Conservation (phyloP, 768 basidiomycete species). For the Podaxis rugospora region DNA sequence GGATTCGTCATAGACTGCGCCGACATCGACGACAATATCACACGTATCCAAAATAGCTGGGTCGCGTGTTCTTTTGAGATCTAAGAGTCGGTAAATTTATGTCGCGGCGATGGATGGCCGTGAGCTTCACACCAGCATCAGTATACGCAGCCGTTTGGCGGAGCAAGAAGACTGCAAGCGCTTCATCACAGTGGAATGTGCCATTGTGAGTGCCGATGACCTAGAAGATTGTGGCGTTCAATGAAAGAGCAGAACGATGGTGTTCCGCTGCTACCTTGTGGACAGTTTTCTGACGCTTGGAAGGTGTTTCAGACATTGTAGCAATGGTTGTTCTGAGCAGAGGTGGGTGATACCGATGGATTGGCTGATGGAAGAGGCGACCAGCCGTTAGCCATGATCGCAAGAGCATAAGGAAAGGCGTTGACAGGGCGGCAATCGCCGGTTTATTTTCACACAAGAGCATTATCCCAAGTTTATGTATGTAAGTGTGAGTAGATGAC, state of each 20-base stretch:
- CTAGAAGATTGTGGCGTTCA: conserved; percentile 30
- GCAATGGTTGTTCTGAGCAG: conserved; percentile 1
- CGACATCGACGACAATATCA: conserved; percentile 96
- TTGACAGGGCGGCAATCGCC: conserved; percentile 8
- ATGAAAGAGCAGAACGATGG: background rate
- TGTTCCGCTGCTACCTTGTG: conserved; percentile 16
- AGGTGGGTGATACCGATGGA: conserved; percentile 1
- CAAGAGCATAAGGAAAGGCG: background rate
- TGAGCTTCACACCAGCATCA: conserved; percentile 54
- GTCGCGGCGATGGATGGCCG: background rate
- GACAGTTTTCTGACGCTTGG: conserved; percentile 40
- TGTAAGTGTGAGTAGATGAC: background rate
- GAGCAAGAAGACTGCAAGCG: conserved; percentile 87
- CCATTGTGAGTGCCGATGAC: conserved; percentile 93
- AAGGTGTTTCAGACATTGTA: conserved; percentile 19
- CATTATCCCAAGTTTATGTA: background rate
- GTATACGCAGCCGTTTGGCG: conserved; percentile 72
- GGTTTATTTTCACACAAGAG: conserved; percentile 1
- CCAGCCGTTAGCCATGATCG: conserved; percentile 1
- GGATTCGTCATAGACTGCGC: conserved; percentile 81
- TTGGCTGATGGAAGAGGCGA: background rate
- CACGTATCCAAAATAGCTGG: conserved; percentile 69
- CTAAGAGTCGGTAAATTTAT: conserved; percentile 26
- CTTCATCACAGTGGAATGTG: conserved; percentile 97
- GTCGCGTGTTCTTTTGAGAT: conserved; percentile 70